phyloP scores from a whole-genome alignment of 129 eudicot species.

The Deinandra increscens region DNA sequence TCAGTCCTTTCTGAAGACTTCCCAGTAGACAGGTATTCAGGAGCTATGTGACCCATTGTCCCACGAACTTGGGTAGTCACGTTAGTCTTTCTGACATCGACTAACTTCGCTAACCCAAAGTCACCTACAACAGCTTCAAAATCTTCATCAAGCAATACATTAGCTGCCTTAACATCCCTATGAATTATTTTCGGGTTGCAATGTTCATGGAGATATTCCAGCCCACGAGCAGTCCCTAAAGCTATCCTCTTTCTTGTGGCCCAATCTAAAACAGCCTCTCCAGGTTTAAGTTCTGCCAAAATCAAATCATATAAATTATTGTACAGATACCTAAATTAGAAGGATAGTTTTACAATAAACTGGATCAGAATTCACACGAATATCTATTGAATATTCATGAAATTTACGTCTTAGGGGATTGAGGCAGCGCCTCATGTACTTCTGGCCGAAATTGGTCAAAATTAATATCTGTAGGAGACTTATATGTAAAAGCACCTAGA shows the following conservation, averaged over 20 bases:
- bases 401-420: too few species aligned
- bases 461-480: too few species aligned
- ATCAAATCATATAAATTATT: not conserved
- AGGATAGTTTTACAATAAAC: not conserved
- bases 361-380: not conserved
- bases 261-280: constrained; percentile 87
- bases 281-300: constrained; percentile 73
- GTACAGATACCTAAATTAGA: not conserved
- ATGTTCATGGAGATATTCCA: constrained; percentile 94
- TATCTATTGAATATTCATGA: not conserved
- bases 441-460: too few species aligned
- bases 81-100: constrained; percentile 89
- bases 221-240: constrained; percentile 96
- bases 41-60: constrained; percentile 99
- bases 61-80: constrained; percentile 99
- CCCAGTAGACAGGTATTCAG: constrained; percentile 97
- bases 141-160: constrained; percentile 86
- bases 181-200: constrained; percentile 97
- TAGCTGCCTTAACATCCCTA: constrained; percentile 97
- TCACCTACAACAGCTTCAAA: constrained; percentile 99
- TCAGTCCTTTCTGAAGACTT: constrained; percentile 96
- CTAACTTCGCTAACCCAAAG: constrained; percentile 92
- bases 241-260: constrained; percentile 75
- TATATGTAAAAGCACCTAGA: too few species aligned
- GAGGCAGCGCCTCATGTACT: too few species aligned